Base-by-base conservation (phyloP, 2,329 filamentous ascomycete genomes). In the Alternaria postmessia region DNA sequence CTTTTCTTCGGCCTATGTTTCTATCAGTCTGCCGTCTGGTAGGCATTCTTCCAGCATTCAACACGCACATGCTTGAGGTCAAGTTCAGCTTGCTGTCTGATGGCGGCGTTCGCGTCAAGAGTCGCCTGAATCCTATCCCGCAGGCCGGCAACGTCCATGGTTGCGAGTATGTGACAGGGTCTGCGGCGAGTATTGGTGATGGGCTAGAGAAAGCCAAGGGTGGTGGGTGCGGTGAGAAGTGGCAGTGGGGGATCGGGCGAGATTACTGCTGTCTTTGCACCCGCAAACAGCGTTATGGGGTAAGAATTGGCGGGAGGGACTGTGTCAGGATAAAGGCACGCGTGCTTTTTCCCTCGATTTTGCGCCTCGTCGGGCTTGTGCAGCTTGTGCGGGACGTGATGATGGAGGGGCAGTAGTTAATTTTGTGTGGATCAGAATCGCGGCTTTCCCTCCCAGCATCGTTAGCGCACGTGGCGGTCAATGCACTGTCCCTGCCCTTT, bases 1-100 rank as follows among this genome's bases (percentile, higher is more conserved):
- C 80, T 94, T 90, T 71, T 92, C 89, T 83, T 98, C 94, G 78
- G 95, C 93, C 93, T 97, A 65, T 44, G 39, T 38, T 36, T 54
- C 61, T 55, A 69, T 78, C 68, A 78, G 71, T 71, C 41, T 30
- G 44, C 24, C n/a, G 41, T 55, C 43, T 63, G 62, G 53, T 24
- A 64, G 64, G 55, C 63, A 61, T 48, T 32, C 28, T 51, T 55
- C 26, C 39, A 20, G 48, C 43, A 24, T 46, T 3, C 26, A 28
- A 28, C 54, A 73, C 88, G 78, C 84, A 94, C 92, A 84, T 89
- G 86, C 85, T 93, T 94, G 72, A 95, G 85, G 81, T 94, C 90
- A 71, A 90, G 82, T 83, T 95, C 92, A 78, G 91, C 91, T 79
- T 89, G 86, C 77, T 90, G 87, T 80, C 92, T 87, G 78, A 87